Evolutionary conservation across 23 red algal genomes (phyloP).

Genomic region (Pyropia yezoensis): DNA sequence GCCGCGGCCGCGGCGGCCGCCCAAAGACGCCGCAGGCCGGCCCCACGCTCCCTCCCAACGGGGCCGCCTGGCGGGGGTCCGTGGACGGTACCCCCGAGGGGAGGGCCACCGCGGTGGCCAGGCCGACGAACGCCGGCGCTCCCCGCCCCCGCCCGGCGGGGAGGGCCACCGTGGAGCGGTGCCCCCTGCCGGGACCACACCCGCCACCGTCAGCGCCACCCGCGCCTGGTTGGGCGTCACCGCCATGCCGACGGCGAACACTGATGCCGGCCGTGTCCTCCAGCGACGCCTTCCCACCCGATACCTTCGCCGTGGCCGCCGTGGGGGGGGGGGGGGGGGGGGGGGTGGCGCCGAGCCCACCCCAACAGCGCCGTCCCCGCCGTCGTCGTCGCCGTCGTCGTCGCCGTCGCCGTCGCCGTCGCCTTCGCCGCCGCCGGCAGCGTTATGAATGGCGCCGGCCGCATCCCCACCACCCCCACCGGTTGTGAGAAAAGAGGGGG

Average conservation of each 20-base stretch:
- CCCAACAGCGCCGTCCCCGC: too few species aligned
- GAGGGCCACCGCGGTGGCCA: slow-evolving; percentile 79
- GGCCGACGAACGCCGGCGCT: slow-evolving; percentile 79
- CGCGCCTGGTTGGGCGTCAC: slow-evolving; percentile 71
- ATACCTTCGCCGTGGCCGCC: slow-evolving; percentile 20
- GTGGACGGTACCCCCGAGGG: slow-evolving; percentile 59
- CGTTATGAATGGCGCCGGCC: not conserved
- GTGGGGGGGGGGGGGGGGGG: too few species aligned
- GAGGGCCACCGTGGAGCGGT: slow-evolving; percentile 71
- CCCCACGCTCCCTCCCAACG: slow-evolving; percentile 71
- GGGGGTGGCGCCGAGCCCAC: not conserved
- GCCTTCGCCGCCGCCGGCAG: too few species aligned
- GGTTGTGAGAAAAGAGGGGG: slow-evolving; percentile 54
- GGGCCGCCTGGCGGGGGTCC: slow-evolving; percentile 73
- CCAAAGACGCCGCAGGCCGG: slow-evolving; percentile 88
- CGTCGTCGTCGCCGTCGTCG: not conserved
- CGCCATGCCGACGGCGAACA: slow-evolving; percentile 27
- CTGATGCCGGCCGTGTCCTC: slow-evolving; percentile 49
- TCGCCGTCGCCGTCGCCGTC: not conserved
- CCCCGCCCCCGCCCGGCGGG: slow-evolving; percentile 86
- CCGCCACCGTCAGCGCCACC: slow-evolving; percentile 61
- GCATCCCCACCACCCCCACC: slow-evolving; percentile 17
- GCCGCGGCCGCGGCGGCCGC: slow-evolving; percentile 60
- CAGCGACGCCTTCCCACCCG: slow-evolving; percentile 51
- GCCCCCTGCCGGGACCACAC: slow-evolving; percentile 52